Base-by-base conservation (phyloP, 768 basidiomycete genomes). In the Gymnopilus junonius region DNA sequence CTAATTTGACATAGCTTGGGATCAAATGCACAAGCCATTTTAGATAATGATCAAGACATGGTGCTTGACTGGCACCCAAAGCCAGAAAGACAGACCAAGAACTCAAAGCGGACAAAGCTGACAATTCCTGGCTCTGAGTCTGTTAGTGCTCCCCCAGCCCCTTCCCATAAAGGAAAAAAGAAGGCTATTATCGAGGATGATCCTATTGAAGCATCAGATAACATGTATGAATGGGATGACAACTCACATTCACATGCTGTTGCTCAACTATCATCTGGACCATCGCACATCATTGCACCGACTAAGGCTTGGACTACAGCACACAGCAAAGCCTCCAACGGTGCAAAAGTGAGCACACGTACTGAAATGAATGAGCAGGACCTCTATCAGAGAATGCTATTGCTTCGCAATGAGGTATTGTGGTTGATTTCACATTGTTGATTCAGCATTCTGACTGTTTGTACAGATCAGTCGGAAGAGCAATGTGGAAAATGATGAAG, bases 41-140 rank as follows among this genome's bases (percentile, higher is more conserved):
- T 79, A 48, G 60, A 65, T 6, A 64, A 70, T 4, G 61, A 67
- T 8, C 56, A 70, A 50, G 60, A 54, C 14, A 45, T 80, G 8
- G 50, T 71, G 4, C 67, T 83, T 8, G 64, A 74, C 20, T 76
- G 76, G 72, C 74, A 74, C 34, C 76, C 74, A 20, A 77, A 75
- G 55, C 39, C 70, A 21, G 70, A 67, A 27, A 74, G 73, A 64
- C 40, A 61, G n/a, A 57, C 66, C 14, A 70, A 59, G 46, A 64
- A 4, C n/a, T 20, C 48, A 51, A 51, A 62, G 42, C 61, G 61
- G 34, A 75, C 70, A 40, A 63, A 63, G 39, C 32, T 59, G 50
- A 72, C 66, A 56, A 71, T 32, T 54, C 62, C 50, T 12, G 62
- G 71, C 56, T 65, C 69, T 12, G 62, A 72, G 55, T 65, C 69